These are phyloP conservation scores for Leptomonas seymouri DNA, from an alignment of 208 protist genomes.

Conservation along the genomic window DNA sequence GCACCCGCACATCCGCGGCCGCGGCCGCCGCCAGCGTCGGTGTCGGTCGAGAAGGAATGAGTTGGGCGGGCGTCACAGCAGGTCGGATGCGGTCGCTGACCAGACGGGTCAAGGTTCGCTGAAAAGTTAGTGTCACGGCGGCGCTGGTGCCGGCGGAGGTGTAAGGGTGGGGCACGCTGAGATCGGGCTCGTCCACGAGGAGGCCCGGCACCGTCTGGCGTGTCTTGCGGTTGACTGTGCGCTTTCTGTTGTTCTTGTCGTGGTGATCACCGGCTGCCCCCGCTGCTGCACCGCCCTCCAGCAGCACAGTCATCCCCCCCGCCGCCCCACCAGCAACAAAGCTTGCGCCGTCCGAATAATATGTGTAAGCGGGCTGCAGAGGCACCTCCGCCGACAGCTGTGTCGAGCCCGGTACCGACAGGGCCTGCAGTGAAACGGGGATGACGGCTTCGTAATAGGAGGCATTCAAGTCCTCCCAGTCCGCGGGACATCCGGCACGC, in stretches of 20 bases:
- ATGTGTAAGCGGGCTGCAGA: constrained; percentile 38
- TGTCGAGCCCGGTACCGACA: constrained; percentile 72
- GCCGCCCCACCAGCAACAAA: not conserved
- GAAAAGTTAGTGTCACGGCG: constrained; percentile 55
- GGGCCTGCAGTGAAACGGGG: constrained; percentile 43
- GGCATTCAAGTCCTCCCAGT: constrained; percentile 89
- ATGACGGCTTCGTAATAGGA: constrained; percentile 68
- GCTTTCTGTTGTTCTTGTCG: constrained; percentile 35
- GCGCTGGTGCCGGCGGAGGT: constrained; percentile 52
- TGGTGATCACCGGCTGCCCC: constrained; percentile 3
- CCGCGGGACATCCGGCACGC: constrained; percentile 53
- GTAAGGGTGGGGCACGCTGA: constrained; percentile 79
- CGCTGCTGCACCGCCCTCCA: not conserved
- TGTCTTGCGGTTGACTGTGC: constrained; percentile 35
- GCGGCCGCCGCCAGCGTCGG: constrained; percentile 21
- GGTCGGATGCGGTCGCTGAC: constrained; percentile 79
- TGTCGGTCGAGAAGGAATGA: constrained; percentile 61
- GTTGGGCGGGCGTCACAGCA: constrained; percentile 58
- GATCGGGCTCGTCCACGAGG: constrained; percentile 64
- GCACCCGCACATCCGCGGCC: constrained; percentile 31
- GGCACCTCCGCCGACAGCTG: constrained; percentile 38
- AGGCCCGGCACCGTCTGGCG: constrained; percentile 55
- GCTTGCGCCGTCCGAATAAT: not conserved
- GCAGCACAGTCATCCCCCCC: not conserved
- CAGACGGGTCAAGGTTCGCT: constrained; percentile 72